Base-by-base conservation (phyloP, 345 rosid genomes). In the Cardiospermum halicacabum region DNA sequence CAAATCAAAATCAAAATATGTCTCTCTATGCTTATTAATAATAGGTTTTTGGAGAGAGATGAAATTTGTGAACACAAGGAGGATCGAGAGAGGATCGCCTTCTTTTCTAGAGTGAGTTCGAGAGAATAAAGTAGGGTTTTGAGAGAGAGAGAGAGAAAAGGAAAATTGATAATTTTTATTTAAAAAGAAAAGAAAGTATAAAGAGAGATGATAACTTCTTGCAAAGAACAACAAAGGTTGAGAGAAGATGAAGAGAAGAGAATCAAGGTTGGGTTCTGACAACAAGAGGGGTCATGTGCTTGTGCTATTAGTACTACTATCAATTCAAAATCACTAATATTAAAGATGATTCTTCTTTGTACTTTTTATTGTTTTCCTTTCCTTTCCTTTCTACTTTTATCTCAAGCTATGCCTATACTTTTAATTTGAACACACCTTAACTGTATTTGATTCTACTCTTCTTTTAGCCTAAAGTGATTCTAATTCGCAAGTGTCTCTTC, bases 1-100 rank as follows among this genome's bases (percentile, higher is more conserved):
- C n/a, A n/a, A n/a, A n/a, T n/a, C n/a, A n/a, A n/a, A n/a, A n/a
- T n/a, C n/a, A n/a, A n/a, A n/a, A n/a, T n/a, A n/a, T n/a, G n/a
- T n/a, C n/a, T n/a, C n/a, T n/a, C n/a, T n/a, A n/a, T n/a, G n/a
- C n/a, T n/a, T n/a, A n/a, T n/a, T n/a, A n/a, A n/a, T n/a, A n/a
- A n/a, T n/a, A n/a, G n/a, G n/a, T n/a, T n/a, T n/a, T n/a, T n/a
- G 63, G 69, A 42, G 66, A 68, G n/a, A 15, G 54, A 28, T 75
- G 87, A 71, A 74, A 84, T 74, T 82, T 82, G 78, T 74, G 83
- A 82, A 72, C 80, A 77, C 89, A 78, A 77, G 77, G 81, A 75
- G 87, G 88, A 82, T 80, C 82, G 68, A 71, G 69, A 75, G 75
- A 69, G 85, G 91, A 77, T 78, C 74, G 74, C 63, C 78, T 68